Percentiles rank a stretch among this genome's conserved stretches.
Evolutionary conservation across 768 basidiomycete genomes (phyloP).

Genomic region (Mycena polygramma): DNA sequence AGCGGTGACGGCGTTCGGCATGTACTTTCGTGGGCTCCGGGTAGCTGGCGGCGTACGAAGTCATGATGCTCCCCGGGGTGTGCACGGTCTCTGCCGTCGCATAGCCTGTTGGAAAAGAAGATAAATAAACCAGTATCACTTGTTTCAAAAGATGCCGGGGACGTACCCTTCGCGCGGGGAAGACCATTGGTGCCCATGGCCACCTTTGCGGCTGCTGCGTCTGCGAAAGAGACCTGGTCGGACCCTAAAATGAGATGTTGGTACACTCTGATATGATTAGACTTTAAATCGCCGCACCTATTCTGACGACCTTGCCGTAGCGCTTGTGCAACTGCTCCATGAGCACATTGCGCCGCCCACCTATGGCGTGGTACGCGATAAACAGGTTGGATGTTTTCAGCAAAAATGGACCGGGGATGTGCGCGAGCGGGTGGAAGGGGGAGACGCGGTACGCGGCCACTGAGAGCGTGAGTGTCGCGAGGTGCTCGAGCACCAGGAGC

Average conservation of each 20-base stretch:
- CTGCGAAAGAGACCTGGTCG: slow-evolving; percentile 13
- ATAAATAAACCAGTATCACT: background rate
- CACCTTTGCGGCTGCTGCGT: slow-evolving; percentile 14
- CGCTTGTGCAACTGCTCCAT: slow-evolving; percentile 23
- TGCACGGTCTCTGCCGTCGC: slow-evolving; percentile 6
- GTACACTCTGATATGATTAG: background rate
- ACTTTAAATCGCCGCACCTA: background rate
- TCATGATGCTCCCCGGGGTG: slow-evolving; percentile 26
- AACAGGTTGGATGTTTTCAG: slow-evolving; percentile 53
- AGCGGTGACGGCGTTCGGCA: slow-evolving; percentile 12
- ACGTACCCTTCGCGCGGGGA: slow-evolving; percentile 8
- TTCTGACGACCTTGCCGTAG: slow-evolving; percentile 22
- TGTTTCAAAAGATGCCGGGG: background rate
- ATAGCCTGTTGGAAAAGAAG: background rate
- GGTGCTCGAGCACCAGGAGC: background rate
- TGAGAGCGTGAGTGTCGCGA: slow-evolving; percentile 34
- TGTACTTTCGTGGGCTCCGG: slow-evolving; percentile 22
- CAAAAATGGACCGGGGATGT: slow-evolving; percentile 62
- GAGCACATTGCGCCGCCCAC: slow-evolving; percentile 19
- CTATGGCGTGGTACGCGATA: slow-evolving; percentile 7
- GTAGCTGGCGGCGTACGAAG: slow-evolving; percentile 9
- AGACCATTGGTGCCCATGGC: slow-evolving; percentile 13
- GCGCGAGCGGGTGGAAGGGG: slow-evolving; percentile 65
- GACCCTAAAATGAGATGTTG: background rate
- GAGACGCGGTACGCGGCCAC: slow-evolving; percentile 62